A percentile compares a stretch with the other conserved stretches of the same genome.
Evolutionary conservation across 495 filamentous ascomycete genomes (phyloP).

Genomic region (Trichoderma asperelloides): DNA sequence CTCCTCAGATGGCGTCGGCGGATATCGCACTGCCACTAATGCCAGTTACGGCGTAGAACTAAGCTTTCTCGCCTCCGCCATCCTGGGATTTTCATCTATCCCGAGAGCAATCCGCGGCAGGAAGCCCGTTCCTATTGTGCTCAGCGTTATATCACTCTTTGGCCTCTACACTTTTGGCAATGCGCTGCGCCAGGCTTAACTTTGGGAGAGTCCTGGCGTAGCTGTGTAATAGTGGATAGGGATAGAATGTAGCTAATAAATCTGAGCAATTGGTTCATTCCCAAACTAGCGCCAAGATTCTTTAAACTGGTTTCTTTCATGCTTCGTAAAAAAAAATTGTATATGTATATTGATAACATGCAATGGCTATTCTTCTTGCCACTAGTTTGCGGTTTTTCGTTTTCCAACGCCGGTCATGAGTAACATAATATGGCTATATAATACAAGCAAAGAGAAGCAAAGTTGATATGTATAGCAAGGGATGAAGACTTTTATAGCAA

Average conservation of each 20-base stretch:
- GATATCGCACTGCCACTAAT: slow-evolving; percentile 54
- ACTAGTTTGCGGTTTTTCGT: not conserved
- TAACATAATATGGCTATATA: not conserved
- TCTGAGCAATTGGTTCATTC: not conserved
- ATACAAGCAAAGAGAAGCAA: not conserved
- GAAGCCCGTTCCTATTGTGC: slow-evolving; percentile 67
- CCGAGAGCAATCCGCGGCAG: slow-evolving; percentile 71
- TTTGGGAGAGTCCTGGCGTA: not conserved
- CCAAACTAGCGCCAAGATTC: not conserved
- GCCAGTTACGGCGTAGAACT: slow-evolving; percentile 67
- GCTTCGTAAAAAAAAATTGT: not conserved
- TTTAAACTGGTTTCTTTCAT: not conserved
- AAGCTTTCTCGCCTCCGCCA: slow-evolving; percentile 65
- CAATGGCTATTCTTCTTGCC: not conserved
- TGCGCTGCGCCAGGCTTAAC: slow-evolving; percentile 31
- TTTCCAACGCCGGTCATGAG: not conserved
- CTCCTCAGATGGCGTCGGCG: slow-evolving; percentile 52
- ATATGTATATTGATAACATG: not conserved
- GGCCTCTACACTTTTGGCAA: slow-evolving; percentile 53
- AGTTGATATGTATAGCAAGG: not conserved
- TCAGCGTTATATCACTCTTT: slow-evolving; percentile 55
- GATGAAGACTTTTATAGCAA: not conserved
- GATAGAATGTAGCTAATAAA: not conserved
- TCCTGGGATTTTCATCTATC: slow-evolving; percentile 73
- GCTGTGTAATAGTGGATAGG: slow-evolving; percentile 1